phyloP scores from a whole-genome alignment of 371 early-diverging fungal species.

The Chytridium lagenaria region DNA sequence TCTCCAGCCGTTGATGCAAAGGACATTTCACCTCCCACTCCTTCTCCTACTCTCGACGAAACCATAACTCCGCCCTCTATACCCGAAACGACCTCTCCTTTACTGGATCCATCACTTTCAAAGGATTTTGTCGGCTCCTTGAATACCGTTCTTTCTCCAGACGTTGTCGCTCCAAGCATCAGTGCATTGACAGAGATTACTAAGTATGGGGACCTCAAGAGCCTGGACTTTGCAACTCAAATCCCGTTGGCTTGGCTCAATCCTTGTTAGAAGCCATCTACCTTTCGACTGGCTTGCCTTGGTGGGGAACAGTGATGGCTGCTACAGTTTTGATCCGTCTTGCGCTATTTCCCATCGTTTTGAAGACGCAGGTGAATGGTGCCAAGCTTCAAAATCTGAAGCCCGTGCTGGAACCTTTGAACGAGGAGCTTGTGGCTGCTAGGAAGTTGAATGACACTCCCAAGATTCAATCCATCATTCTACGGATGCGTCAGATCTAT shows the following conservation, averaged over 20 bases:
- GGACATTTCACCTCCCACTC: too few species aligned
- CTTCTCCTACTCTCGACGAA: conserved; percentile 5
- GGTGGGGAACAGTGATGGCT: conserved; percentile 85
- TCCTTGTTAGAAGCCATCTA: conserved; percentile 78
- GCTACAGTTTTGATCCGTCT: conserved; percentile 77
- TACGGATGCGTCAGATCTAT: conserved; percentile 67
- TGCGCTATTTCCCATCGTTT: conserved; percentile 74
- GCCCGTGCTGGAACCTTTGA: conserved; percentile 75
- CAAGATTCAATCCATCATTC: conserved; percentile 59
- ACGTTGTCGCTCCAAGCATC: not conserved
- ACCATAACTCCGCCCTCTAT: not conserved
- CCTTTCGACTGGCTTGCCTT: conserved; percentile 85
- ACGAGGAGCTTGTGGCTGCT: conserved; percentile 61
- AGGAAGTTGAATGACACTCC: conserved; percentile 60
- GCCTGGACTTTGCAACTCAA: conserved; percentile 52
- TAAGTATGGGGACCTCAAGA: conserved; percentile 45
- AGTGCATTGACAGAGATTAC: conserved; percentile 35
- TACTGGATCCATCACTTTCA: conserved; percentile 28
- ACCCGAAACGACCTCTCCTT: not conserved
- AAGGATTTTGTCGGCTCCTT: conserved; percentile 24
- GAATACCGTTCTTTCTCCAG: conserved; percentile 21
- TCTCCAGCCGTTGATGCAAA: too few species aligned
- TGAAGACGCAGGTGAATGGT: conserved; percentile 77
- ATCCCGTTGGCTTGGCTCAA: conserved; percentile 82
- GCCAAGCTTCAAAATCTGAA: conserved; percentile 76